Evolutionary conservation across 2,329 filamentous ascomycete genomes (phyloP).

Genomic region (Penicillium verrucosum): DNA sequence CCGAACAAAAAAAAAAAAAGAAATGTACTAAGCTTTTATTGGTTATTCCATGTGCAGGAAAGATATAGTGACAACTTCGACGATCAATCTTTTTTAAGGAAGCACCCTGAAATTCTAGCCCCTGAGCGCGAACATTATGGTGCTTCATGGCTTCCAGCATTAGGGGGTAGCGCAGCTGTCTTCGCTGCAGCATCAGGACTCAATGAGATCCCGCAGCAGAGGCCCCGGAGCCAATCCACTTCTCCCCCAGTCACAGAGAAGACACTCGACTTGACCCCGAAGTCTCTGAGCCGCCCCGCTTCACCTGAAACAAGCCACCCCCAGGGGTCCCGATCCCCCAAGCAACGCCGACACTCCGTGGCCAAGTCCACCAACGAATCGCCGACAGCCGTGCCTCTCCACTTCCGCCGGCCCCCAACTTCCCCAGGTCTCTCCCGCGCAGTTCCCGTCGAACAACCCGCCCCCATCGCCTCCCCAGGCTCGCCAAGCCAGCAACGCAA

Average conservation of each 20-base stretch:
- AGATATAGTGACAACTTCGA: slow-evolving; percentile 37
- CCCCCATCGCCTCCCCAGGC: slow-evolving; percentile 29
- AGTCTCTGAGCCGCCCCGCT: slow-evolving; percentile 35
- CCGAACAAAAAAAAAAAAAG: slow-evolving; percentile 24
- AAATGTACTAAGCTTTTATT: slow-evolving; percentile 32
- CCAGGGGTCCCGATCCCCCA: slow-evolving; percentile 8
- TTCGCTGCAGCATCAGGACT: slow-evolving; percentile 16
- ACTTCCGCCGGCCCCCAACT: slow-evolving; percentile 52
- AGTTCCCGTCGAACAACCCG: slow-evolving; percentile 40
- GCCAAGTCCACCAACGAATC: slow-evolving; percentile 36
- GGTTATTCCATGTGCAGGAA: slow-evolving; percentile 35
- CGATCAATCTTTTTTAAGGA: slow-evolving; percentile 61
- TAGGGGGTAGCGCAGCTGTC: slow-evolving; percentile 18
- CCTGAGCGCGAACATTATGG: slow-evolving; percentile 36
- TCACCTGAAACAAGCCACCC: slow-evolving; percentile 28
- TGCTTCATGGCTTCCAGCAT: slow-evolving; percentile 45
- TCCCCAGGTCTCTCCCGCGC: slow-evolving; percentile 46
- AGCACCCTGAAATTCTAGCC: slow-evolving; percentile 58
- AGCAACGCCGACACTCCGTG: slow-evolving; percentile 30
- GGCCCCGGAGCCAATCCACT: slow-evolving; percentile 35
- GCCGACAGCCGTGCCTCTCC: slow-evolving; percentile 56
- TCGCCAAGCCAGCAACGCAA: slow-evolving; percentile 47
- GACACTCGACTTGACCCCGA: slow-evolving; percentile 26
- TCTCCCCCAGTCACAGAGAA: slow-evolving; percentile 33
- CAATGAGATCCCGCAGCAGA: slow-evolving; percentile 24